Percentiles rank a stretch among this genome's conserved stretches.
phyloP scores from a whole-genome alignment of 2,329 filamentous ascomycete genomes.

The Xylaria multiplex region DNA sequence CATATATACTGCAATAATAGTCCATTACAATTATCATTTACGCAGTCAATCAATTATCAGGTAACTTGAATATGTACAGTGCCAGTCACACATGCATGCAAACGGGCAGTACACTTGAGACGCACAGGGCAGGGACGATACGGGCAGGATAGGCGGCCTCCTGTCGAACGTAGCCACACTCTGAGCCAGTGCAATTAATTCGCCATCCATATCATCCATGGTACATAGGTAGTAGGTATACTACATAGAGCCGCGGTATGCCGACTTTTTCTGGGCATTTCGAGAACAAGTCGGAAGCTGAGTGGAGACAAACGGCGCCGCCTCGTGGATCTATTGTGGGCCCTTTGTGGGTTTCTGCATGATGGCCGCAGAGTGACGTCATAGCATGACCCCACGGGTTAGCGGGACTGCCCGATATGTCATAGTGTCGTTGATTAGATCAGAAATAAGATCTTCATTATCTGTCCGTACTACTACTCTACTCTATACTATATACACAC shows the following conservation, averaged over 20 bases:
- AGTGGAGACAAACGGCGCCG: slow-evolving; percentile 12
- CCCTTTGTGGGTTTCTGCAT: slow-evolving; percentile 6
- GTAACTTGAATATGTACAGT: not conserved
- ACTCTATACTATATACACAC: too few species aligned
- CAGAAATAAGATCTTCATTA: too few species aligned
- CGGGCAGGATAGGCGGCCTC: not conserved
- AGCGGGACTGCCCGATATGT: slow-evolving; percentile 12
- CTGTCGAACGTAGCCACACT: not conserved
- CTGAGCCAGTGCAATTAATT: not conserved
- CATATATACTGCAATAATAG: too few species aligned
- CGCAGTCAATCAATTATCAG: too few species aligned
- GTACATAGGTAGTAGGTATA: not conserved
- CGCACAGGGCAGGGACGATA: too few species aligned
- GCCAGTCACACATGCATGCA: not conserved
- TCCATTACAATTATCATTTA: too few species aligned
- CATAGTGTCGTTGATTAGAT: not conserved
- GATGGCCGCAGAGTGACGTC: slow-evolving; percentile 26
- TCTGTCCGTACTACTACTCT: too few species aligned
- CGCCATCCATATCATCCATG: not conserved
- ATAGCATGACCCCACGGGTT: not conserved
- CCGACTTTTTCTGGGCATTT: slow-evolving; percentile 4
- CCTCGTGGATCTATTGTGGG: not conserved
- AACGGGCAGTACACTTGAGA: not conserved
- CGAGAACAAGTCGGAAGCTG: slow-evolving; percentile 25
- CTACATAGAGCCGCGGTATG: slow-evolving; percentile 9